Conservation (phyloP, 202 grass and related monocot species). For the Hordeum pubiflorum region DNA sequence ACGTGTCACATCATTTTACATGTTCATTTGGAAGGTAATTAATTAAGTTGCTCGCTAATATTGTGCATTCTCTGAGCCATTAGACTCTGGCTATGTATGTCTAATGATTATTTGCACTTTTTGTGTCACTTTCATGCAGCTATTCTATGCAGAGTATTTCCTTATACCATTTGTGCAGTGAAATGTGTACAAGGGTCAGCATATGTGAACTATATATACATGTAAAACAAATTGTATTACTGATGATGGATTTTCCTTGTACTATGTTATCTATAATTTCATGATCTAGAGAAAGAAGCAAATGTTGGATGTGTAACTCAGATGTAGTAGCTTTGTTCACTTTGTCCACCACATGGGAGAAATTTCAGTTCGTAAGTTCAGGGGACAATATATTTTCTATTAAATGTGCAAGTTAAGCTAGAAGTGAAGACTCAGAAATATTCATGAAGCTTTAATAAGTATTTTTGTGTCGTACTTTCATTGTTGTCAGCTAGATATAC, state of each 20-base stretch:
- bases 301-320: not conserved
- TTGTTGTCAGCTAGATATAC: not conserved
- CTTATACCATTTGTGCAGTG: slow-evolving; percentile 72
- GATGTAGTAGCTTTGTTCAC: not conserved
- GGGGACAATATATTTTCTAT: not conserved
- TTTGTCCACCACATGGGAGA: not conserved
- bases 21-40: slow-evolving; percentile 95
- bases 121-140: slow-evolving; percentile 32
- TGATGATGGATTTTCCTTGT: not conserved
- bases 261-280: not conserved
- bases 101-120: slow-evolving; percentile 1
- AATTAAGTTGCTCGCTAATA: not conserved
- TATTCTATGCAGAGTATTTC: slow-evolving; percentile 83
- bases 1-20: slow-evolving; percentile 64
- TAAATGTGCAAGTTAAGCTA: not conserved
- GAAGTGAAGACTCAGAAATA: too few relatives aligned
- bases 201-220: not conserved
- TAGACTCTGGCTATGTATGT: not conserved
- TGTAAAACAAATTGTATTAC: slow-evolving; percentile 1
- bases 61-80: not conserved
- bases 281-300: not conserved
- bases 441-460: not conserved
- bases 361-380: not conserved
- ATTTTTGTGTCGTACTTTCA: not conserved
- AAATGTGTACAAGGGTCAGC: not conserved